These are phyloP conservation scores for Ophiostoma tasmaniense DNA, from an alignment of 2,329 filamentous ascomycete genomes.

Conservation along the genomic window DNA sequence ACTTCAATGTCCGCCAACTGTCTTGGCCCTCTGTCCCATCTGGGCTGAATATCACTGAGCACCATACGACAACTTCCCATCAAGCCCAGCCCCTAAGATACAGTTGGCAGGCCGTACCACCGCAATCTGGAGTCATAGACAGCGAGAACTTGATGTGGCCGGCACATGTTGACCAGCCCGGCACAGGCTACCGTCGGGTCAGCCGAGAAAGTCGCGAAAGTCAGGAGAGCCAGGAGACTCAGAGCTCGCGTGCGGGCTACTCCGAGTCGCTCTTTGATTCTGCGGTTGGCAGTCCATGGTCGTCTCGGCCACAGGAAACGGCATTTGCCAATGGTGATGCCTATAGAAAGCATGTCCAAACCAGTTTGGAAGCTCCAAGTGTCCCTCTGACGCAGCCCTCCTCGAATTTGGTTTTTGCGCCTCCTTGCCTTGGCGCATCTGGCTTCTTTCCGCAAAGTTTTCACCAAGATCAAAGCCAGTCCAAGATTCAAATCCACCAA, in stretches of 20 bases:
- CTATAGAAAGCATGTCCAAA: not conserved
- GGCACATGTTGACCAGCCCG: not conserved
- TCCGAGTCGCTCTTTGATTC: not conserved
- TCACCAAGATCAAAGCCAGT: not conserved
- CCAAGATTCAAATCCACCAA: not conserved
- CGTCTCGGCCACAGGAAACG: not conserved
- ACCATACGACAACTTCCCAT: not conserved
- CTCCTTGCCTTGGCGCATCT: not conserved
- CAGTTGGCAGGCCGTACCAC: not conserved
- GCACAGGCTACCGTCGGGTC: not conserved
- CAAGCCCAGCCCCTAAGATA: not conserved
- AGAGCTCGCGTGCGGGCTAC: not conserved
- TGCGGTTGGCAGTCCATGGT: not conserved
- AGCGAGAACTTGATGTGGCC: not conserved
- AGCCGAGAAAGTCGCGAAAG: too few relatives aligned
- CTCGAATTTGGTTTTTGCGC: not conserved
- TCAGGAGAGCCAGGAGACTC: too few relatives aligned
- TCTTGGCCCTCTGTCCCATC: not conserved
- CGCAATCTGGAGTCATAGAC: not conserved
- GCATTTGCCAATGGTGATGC: not conserved
- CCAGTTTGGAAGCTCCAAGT: not conserved
- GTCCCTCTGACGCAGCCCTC: not conserved
- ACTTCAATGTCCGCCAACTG: not conserved
- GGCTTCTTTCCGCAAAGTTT: not conserved
- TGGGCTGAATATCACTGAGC: not conserved